These are phyloP conservation scores for Candida taoyuanica DNA, from an alignment of 805 yeast species.

Conservation along the genomic window DNA sequence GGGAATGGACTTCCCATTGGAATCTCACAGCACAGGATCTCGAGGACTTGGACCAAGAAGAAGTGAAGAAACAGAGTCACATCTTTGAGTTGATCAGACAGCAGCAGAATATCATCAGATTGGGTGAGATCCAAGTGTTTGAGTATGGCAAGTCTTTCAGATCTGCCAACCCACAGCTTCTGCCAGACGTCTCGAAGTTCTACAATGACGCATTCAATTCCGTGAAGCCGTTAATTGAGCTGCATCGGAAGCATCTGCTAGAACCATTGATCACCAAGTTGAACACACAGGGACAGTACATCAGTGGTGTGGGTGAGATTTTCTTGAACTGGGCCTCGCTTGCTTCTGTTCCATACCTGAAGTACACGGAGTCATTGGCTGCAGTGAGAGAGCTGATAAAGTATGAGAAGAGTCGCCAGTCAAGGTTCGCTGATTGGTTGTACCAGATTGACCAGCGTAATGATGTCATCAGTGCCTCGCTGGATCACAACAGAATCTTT, in stretches of 20 bases:
- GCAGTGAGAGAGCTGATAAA: constrained; percentile 51
- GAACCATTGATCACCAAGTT: constrained; percentile 56
- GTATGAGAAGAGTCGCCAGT: constrained; percentile 38
- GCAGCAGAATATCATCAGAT: constrained; percentile 65
- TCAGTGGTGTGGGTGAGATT: constrained; percentile 58
- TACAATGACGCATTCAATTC: constrained; percentile 54
- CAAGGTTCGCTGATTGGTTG: constrained; percentile 55
- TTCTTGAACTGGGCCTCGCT: constrained; percentile 59
- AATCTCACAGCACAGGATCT: constrained; percentile 51
- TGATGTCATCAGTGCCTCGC: constrained; percentile 34
- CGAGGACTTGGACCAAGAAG: constrained; percentile 42
- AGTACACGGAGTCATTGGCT: constrained; percentile 59
- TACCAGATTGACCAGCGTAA: constrained; percentile 45
- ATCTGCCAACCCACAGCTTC: constrained; percentile 36
- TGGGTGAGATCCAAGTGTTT: constrained; percentile 60
- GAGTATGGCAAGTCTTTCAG: constrained; percentile 45
- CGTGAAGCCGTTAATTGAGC: constrained; percentile 48
- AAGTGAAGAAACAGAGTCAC: constrained; percentile 65
- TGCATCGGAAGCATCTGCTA: constrained; percentile 50
- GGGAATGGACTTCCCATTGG: constrained; percentile 69
- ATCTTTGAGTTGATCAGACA: constrained; percentile 69
- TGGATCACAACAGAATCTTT: constrained; percentile 51
- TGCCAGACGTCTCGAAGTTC: constrained; percentile 51
- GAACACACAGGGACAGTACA: constrained; percentile 59
- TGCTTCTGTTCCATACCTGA: constrained; percentile 49